Evolutionary conservation across 2,329 filamentous ascomycete genomes (phyloP), one percentile per base, ranked within the genome.

Genomic region (Aspergillus jensenii): DNA sequence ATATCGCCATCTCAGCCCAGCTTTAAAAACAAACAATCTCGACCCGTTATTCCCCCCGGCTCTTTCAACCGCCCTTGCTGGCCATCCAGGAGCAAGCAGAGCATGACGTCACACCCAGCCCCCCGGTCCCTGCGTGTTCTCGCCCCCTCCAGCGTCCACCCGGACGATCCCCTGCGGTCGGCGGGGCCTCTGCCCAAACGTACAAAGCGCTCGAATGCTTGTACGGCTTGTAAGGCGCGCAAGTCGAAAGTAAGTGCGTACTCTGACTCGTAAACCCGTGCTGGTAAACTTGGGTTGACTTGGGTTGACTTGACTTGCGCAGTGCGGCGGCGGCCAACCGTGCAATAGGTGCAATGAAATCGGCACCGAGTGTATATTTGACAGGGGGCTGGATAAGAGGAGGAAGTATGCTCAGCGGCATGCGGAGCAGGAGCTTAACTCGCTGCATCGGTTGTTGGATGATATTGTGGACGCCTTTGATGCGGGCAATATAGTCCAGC

Each of bases 391-490:
- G 3, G 53, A 55, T 35, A 19, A 45, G n/a, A 45, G 53, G 14
- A 15, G 31, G 15, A 55, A 55, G n/a, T 43, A n/a, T 19, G 53
- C 53, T 11, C 53, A 48, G 35, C 15, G 53, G 21, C 53, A n/a
- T 7, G 35, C 21, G 1, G 44, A 55, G 35, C 53, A 37, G n/a
- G 53, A 55, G 17, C 45, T 55, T 14, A 25, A 21, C 6, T 21
- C 21, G 6, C 3, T 49, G 9, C 40, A 55, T 19, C 35, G 33
- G 14, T 17, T 49, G 14, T 6, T 55, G 5, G 45, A 49, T n/a
- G 17, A 41, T 8, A 55, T 55, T 12, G n/a, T 55, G 15, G 53
- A 31, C 3, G 44, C 45, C 4, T 55, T 41, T 21, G 53, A 55
- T 4, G 15, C 14, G 6, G 33, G 37, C 2, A 15, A 31, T 47